Evolutionary conservation across 2,329 filamentous ascomycete species (phyloP).

Genomic region (Shiraia sp.): DNA sequence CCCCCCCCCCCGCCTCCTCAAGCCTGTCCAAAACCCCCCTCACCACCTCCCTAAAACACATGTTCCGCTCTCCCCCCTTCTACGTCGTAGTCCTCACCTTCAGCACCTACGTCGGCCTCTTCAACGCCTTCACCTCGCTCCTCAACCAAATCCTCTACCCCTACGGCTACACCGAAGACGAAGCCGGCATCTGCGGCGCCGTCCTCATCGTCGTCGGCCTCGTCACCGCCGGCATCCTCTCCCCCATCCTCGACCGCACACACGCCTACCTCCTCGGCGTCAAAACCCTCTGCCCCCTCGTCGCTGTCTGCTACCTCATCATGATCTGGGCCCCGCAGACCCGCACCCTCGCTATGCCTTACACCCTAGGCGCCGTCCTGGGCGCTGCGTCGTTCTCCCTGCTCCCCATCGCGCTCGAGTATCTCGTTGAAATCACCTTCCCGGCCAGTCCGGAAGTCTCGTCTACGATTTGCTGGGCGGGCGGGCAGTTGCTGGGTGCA

Average conservation of each 20-base stretch:
- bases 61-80: conserved; percentile 67
- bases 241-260: conserved; percentile 81
- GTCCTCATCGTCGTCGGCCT: conserved; percentile 89
- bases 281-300: conserved; percentile 73
- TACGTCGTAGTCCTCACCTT: conserved; percentile 84
- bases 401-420: conserved; percentile 84
- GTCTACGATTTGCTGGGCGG: conserved; percentile 80
- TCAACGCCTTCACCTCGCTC: conserved; percentile 87
- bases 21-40: conserved; percentile 59
- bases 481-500: conserved; percentile 82
- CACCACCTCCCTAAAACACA: conserved; percentile 53
- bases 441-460: conserved; percentile 86
- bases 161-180: conserved; percentile 79
- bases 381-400: conserved; percentile 81
- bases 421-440: conserved; percentile 82
- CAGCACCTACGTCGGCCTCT: conserved; percentile 82
- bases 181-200: conserved; percentile 88
- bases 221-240: conserved; percentile 72
- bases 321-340: conserved; percentile 81
- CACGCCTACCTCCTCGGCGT: conserved; percentile 77
- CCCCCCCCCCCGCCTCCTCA: conserved; percentile 72
- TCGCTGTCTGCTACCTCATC: conserved; percentile 72
- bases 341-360: conserved; percentile 66
- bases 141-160: conserved; percentile 89
- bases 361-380: conserved; percentile 73